These are phyloP conservation scores for Exidia glandulosa DNA, from an alignment of 768 basidiomycete genomes.

Conservation along the genomic window DNA sequence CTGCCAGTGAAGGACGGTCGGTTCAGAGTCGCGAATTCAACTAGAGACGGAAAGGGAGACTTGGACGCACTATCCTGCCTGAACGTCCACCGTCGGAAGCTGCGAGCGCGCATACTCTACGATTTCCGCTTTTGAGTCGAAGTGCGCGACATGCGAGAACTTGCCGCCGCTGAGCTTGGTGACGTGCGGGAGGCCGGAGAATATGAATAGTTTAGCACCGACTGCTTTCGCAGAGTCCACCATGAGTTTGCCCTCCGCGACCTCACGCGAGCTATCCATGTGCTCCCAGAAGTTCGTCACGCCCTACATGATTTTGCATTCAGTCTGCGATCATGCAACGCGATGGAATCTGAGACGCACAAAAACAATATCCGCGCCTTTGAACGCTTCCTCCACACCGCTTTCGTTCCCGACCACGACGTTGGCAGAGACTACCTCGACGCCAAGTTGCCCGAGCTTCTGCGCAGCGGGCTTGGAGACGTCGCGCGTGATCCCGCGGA, in stretches of 20 bases:
- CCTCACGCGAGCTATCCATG: neutral
- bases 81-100: neutral
- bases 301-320: neutral
- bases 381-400: neutral
- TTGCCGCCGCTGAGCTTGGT: neutral
- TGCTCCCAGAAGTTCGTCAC: neutral
- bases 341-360: neutral
- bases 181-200: neutral
- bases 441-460: conserved; percentile 14
- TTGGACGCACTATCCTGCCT: neutral
- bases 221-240: neutral
- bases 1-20: neutral
- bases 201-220: neutral
- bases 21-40: neutral
- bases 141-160: neutral
- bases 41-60: too few species aligned
- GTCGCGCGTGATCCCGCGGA: neutral
- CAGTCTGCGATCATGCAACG: neutral
- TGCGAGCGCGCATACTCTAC: neutral
- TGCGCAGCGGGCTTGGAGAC: neutral
- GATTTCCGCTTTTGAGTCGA: neutral
- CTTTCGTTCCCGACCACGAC: neutral
- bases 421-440: conserved; percentile 11
- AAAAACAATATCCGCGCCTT: neutral
- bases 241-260: neutral